Evolutionary conservation across 176 grass and related monocot species (phyloP).

Genomic region (Eragrostis nindensis): DNA sequence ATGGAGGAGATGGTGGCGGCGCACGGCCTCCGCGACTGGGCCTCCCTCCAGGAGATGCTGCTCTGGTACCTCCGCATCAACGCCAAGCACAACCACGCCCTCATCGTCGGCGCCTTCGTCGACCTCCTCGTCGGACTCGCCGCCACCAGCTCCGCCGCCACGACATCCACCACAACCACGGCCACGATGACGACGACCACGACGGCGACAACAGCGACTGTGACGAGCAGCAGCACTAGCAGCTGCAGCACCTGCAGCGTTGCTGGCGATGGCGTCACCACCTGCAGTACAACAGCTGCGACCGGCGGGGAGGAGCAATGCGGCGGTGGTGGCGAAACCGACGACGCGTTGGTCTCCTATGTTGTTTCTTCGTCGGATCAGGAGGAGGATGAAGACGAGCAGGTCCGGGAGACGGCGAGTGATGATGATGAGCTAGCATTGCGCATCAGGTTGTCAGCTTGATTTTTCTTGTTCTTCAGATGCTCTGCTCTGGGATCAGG

Average conservation of each 20-base stretch:
- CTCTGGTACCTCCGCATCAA: conserved; percentile 84
- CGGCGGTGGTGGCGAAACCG: not conserved
- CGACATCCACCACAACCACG: not conserved
- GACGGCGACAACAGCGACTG: not conserved
- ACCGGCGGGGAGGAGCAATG: conserved; percentile 14
- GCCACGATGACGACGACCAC: conserved; percentile 4
- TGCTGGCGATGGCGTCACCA: not conserved
- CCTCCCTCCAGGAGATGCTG: conserved; percentile 67
- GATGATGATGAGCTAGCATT: not conserved
- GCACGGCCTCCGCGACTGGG: conserved; percentile 72
- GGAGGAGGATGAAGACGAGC: not conserved
- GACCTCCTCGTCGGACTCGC: conserved; percentile 76
- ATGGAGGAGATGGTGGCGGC: conserved; percentile 93
- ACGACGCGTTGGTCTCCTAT: not conserved
- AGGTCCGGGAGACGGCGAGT: not conserved
- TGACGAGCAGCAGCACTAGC: not conserved
- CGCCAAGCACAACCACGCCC: conserved; percentile 72
- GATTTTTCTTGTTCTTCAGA: conserved; percentile 6
- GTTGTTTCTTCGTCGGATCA: conserved; percentile 27
- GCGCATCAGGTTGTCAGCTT: not conserved
- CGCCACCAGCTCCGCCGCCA: not conserved
- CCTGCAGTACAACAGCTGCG: not conserved
- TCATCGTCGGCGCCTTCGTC: conserved; percentile 87
- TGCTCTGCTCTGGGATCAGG: not conserved
- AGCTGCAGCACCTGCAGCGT: conserved; percentile 17